A percentile compares a stretch with the other conserved stretches of the same genome.
phyloP scores from a whole-genome alignment of 2,329 filamentous ascomycete species.

The Cordyceps militaris region DNA sequence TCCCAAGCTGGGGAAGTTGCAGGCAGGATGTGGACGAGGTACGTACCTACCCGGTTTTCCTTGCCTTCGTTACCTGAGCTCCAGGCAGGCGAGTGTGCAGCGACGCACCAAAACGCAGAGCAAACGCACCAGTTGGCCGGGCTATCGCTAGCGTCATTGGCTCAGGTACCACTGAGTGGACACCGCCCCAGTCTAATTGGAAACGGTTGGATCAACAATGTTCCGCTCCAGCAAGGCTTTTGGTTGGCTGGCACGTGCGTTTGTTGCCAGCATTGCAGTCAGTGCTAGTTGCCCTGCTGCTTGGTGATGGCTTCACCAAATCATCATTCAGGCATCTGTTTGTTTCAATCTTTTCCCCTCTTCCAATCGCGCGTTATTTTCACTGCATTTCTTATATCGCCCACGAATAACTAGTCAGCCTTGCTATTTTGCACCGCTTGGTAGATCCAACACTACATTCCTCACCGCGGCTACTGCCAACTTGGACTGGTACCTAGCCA shows the following conservation, averaged over 20 bases:
- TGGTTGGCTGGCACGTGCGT: conserved; percentile 5
- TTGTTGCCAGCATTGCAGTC: neutral
- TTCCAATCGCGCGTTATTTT: no score
- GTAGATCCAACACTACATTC: no score
- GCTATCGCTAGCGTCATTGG: conserved; percentile 4
- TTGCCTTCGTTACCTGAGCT: neutral
- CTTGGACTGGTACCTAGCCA: no score
- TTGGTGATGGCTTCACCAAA: no score
- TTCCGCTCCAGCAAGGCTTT: neutral
- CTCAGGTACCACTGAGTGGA: conserved; percentile 1
- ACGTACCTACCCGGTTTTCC: neutral
- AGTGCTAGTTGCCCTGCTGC: neutral
- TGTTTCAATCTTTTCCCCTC: no score
- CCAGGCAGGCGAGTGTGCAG: neutral
- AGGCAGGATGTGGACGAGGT: neutral
- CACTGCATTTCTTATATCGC: no score
- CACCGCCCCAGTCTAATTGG: conserved; percentile 9
- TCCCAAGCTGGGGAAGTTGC: neutral
- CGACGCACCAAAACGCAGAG: neutral
- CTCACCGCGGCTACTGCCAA: no score
- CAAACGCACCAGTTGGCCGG: neutral
- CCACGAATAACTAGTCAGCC: no score
- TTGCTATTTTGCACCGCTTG: no score
- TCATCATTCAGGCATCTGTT: no score
- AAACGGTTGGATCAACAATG: conserved; percentile 12